A percentile compares a stretch with the other conserved stretches of the same genome.
Evolutionary conservation across 495 filamentous ascomycete genomes (phyloP).

Genomic region (Neurospora sp.): DNA sequence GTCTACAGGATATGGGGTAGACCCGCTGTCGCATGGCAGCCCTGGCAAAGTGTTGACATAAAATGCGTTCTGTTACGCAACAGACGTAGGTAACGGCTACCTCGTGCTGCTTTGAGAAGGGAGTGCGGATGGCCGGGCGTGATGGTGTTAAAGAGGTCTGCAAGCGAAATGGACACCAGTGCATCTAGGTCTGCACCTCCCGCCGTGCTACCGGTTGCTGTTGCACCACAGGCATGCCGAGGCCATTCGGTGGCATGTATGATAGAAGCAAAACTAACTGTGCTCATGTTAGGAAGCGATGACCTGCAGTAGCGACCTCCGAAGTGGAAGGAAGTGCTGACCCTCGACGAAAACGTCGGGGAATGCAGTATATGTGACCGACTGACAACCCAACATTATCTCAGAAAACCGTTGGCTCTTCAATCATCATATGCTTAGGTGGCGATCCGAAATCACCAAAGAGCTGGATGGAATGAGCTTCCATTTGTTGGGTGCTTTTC

Average conservation of each 20-base stretch:
- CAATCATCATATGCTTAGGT: neutral
- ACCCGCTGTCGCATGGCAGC: neutral
- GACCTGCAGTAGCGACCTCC: neutral
- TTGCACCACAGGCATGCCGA: neutral
- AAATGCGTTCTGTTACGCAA: neutral
- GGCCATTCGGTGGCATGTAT: neutral
- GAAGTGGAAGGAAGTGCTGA: neutral
- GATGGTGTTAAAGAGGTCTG: neutral
- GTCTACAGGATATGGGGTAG: neutral
- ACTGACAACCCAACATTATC: neutral
- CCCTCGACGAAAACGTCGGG: neutral
- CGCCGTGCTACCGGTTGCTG: neutral
- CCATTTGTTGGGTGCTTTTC: neutral
- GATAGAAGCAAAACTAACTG: neutral
- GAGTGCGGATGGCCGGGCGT: neutral
- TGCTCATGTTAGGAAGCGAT: neutral
- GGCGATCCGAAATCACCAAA: neutral
- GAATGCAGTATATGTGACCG: neutral
- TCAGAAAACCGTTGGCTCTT: neutral
- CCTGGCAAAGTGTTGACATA: neutral
- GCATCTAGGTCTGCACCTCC: neutral
- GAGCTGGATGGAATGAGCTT: neutral
- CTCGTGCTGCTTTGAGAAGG: neutral
- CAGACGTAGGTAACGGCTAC: neutral
- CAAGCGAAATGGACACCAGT: neutral